phyloP scores from a whole-genome alignment of 306 rosid species.

The Hylodesmum podocarpum region DNA sequence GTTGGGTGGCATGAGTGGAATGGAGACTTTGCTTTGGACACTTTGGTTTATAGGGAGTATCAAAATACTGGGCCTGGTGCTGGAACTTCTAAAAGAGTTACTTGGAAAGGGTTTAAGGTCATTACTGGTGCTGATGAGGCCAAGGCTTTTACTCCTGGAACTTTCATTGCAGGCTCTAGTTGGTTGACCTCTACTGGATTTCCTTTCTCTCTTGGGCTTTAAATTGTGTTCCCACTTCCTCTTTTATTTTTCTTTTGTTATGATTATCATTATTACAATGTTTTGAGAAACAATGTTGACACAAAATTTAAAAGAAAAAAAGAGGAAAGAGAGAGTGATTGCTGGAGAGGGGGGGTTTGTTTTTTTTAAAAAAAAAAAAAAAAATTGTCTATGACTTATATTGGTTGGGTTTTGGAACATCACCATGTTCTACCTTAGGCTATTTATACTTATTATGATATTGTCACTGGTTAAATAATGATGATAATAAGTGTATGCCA shows the following conservation, averaged over 20 bases:
- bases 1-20: constrained; percentile 79
- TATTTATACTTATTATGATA: constrained; percentile 6
- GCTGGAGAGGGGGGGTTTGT: background rate
- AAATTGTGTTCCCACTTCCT: background rate
- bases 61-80: constrained; percentile 76
- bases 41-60: constrained; percentile 70
- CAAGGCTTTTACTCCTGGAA: constrained; percentile 50
- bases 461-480: background rate
- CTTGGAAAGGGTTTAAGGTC: constrained; percentile 71
- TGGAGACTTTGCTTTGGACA: constrained; percentile 73
- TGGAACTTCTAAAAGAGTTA: constrained; percentile 59
- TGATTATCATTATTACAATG: background rate
- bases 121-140: constrained; percentile 68
- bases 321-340: background rate
- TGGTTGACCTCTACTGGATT: constrained; percentile 75
- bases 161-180: constrained; percentile 59
- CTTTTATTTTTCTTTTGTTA: background rate
- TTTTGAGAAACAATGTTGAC: background rate
- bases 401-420: constrained; percentile 16
- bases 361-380: background rate
- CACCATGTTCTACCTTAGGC: background rate
- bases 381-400: constrained; percentile 6
- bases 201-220: constrained; percentile 75
- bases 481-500: background rate
- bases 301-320: background rate